Evolutionary conservation across 164 flowering plant species (phyloP), one percentile per base, ranked within the genome.

Genomic region (Paratinospora sagittata): DNA sequence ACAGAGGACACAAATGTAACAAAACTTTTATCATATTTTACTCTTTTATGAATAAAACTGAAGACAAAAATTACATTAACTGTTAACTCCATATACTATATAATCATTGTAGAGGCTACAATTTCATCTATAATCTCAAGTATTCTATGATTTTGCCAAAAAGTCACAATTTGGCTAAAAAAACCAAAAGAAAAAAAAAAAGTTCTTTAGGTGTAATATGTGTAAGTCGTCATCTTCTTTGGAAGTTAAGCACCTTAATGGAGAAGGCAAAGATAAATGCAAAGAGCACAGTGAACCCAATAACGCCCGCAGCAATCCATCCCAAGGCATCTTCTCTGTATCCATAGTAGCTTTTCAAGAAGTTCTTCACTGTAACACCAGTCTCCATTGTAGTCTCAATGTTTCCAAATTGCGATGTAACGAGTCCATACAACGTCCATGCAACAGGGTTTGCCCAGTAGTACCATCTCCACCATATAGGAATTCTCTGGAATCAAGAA

Each of bases 391-490:
- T 33, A 16, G 10, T 27, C 13, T 77, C n/a, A 5, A 82, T 13
- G 45, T 87, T 87, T 39, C 85, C 86, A 74, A 78, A 85, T 66
- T 85, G 90, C 7, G 90, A 82, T 16, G 65, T 55, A 33, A 68
- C 33, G 9, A 68, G 71, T 60, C 71, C 71, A 63, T 87, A 80
- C 75, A 87, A 69, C 37, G 85, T 81, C 90, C 90, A 87, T n/a
- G 86, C 77, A 19, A 83, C 78, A 3, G 90, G 90, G 52, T 85
- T 78, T 6, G 60, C 67, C 87, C 87, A 87, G 66, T 82, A 80
- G 78, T 83, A 85, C 90, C 90, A 87, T 66, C 80, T 83, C 90
- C 86, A 82, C 84, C 84, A 83, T 27, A 69, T 55, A 6, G 89
- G 87, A 21, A 86, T 82, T 52, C 81, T 84, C 89, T 86, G 87